These are phyloP conservation scores for Colletotrichum truncatum DNA, from an alignment of 2,329 filamentous ascomycete genomes.

Conservation along the genomic window DNA sequence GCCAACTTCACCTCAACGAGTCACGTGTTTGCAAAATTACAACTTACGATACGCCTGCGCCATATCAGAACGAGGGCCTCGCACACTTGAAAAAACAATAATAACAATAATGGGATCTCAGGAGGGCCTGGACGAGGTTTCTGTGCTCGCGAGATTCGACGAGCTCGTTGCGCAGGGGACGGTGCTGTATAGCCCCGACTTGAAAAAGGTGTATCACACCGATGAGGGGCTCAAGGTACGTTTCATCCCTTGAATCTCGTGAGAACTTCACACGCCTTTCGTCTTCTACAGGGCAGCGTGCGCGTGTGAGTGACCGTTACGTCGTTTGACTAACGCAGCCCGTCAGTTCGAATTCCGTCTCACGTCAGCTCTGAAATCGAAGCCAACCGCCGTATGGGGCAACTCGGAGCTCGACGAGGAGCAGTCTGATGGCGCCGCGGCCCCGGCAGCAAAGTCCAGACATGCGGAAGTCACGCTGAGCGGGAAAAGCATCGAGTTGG, in stretches of 20 bases:
- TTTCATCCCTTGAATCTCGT: not conserved
- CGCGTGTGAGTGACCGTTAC: too few species aligned
- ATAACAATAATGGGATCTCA: not conserved
- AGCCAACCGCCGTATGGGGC: constrained; percentile 10
- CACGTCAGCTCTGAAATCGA: constrained; percentile 18
- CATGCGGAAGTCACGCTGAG: not conserved
- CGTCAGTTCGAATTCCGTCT: constrained; percentile 28
- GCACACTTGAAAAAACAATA: too few species aligned
- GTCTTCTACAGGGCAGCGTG: too few species aligned
- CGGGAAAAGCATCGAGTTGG: not conserved
- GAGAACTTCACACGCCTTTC: not conserved
- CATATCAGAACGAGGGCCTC: too few species aligned
- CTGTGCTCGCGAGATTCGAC: constrained; percentile 14
- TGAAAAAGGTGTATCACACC: constrained; percentile 6
- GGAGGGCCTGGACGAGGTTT: constrained; percentile 5
- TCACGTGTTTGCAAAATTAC: not conserved
- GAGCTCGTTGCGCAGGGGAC: not conserved
- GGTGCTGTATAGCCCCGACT: constrained; percentile 14
- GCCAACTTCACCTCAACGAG: not conserved
- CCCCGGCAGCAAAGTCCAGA: not conserved
- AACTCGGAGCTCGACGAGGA: constrained; percentile 11
- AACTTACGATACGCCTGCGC: too few species aligned
- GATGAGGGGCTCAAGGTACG: constrained; percentile 19
- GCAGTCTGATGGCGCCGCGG: too few species aligned
- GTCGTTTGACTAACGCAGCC: too few species aligned